Evolutionary conservation across 352 stramenopile genomes (phyloP).

Genomic region (Phytophthora meadii): DNA sequence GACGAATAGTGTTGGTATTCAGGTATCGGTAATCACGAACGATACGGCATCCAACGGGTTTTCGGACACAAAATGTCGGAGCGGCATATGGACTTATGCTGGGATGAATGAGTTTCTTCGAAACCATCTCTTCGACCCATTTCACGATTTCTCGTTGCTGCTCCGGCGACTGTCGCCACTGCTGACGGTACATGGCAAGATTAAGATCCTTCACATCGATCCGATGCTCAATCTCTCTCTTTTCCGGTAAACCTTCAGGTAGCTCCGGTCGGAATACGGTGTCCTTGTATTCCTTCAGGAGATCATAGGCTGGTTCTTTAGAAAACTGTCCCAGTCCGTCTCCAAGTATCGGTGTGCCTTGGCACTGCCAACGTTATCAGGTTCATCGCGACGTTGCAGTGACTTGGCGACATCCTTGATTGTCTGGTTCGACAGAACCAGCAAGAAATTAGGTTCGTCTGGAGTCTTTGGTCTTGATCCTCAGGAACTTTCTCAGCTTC

Average conservation of each 20-base stretch:
- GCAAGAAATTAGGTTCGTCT: constrained; percentile 20
- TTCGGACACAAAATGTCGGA: constrained; percentile 23
- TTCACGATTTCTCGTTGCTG: neutral
- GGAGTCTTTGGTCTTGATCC: constrained; percentile 13
- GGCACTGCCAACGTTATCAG: constrained; percentile 11
- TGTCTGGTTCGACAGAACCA: constrained; percentile 18
- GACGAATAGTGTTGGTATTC: neutral
- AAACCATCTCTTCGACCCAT: neutral
- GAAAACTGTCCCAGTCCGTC: constrained; percentile 18
- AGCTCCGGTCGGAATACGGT: constrained; percentile 11
- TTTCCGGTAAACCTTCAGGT: constrained; percentile 11
- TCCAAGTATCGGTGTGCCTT: constrained; percentile 19
- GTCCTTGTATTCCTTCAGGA: constrained; percentile 11
- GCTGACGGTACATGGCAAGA: constrained; percentile 5
- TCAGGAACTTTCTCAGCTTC: constrained; percentile 20
- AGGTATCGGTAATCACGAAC: constrained; percentile 5
- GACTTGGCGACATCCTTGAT: constrained; percentile 14
- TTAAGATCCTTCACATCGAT: constrained; percentile 1
- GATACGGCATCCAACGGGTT: constrained; percentile 6
- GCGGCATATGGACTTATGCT: constrained; percentile 12
- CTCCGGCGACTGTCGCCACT: constrained; percentile 9
- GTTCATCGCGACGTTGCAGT: constrained; percentile 7
- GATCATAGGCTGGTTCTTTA: neutral
- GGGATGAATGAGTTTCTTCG: constrained; percentile 11
- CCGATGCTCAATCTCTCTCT: constrained; percentile 6